Evolutionary conservation across 1,139 yeast genomes (phyloP).

Genomic region (Saccharomyces hybrid): DNA sequence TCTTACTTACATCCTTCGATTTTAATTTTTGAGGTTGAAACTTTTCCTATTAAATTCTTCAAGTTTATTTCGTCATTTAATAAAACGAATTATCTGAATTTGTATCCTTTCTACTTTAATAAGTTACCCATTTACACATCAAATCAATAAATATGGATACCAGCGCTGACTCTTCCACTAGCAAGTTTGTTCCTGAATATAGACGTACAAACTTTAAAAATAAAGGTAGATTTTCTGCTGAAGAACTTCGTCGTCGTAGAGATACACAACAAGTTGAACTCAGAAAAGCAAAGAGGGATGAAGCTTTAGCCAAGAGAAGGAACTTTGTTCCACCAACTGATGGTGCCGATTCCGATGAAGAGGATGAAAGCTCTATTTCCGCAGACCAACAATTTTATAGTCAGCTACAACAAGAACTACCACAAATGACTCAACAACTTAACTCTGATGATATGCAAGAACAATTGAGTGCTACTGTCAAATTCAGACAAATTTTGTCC

Average conservation of each 20-base stretch:
- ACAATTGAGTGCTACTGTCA: slow-evolving; percentile 83
- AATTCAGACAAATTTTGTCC: slow-evolving; percentile 86
- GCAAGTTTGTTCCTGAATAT: slow-evolving; percentile 91
- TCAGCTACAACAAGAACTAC: slow-evolving; percentile 68
- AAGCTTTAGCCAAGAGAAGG: slow-evolving; percentile 87
- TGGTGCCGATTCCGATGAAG: slow-evolving; percentile 29
- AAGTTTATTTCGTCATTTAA: background rate
- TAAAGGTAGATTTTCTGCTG: slow-evolving; percentile 89
- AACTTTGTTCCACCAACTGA: slow-evolving; percentile 52
- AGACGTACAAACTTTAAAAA: slow-evolving; percentile 95
- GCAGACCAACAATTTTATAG: slow-evolving; percentile 36
- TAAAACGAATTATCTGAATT: background rate
- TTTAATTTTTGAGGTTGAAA: background rate
- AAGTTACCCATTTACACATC: background rate
- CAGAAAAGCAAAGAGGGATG: slow-evolving; percentile 95
- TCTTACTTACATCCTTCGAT: background rate
- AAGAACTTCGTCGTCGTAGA: slow-evolving; percentile 95
- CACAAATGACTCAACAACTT: slow-evolving; percentile 77
- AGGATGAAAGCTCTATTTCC: slow-evolving; percentile 36
- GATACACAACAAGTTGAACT: slow-evolving; percentile 96
- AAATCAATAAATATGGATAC: slow-evolving; percentile 6
- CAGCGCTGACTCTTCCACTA: slow-evolving; percentile 51
- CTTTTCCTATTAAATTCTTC: background rate
- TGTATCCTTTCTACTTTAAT: background rate
- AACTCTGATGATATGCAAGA: slow-evolving; percentile 69